Evolutionary conservation across 169 alveolate species (phyloP), one percentile per base, ranked within the genome.

Genomic region (Neospora caninum): DNA sequence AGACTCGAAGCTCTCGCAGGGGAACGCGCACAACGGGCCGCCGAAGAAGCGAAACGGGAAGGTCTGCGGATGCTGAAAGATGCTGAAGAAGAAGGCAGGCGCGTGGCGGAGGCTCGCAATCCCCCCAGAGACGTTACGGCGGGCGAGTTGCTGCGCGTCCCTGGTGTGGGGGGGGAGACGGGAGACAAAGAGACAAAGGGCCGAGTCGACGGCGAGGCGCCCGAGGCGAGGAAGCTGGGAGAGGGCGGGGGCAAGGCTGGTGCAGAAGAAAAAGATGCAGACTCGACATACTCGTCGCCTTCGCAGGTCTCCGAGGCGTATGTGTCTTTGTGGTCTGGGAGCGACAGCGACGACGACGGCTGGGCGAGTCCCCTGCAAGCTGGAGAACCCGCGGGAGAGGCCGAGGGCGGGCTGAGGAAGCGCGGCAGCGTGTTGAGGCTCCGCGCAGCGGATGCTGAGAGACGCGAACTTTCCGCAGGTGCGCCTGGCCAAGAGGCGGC

Each of bases 261-360:
- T 2, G 34, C 34, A 69, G 39, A 69, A 69, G 39, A 69, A 69
- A 10, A 69, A 49, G 58, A 49, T 7, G 58, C 4, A 49, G 58
- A 49, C 58, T 49, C 58, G 13, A 13, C 45, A 16, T 78, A 78
- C 45, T 36, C 86, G 22, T 78, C 86, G 49, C 86, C 39, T 10
- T 78, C 86, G 49, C 49, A 78, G 10, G 86, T 78, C 29, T 78
- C 86, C 10, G 86, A 78, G 45, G 86, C 86, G 27, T 78, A 78
- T 78, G 41, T 78, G 43, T 78, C 86, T 25, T 9, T 78, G n/a
- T 78, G 86, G 86, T 78, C 86, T n/a, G 86, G 86, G 43, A 78
- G 86, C 45, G 86, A 38, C 49, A 78, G 86, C 86, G 86, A n/a
- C 39, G 42, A n/a, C 22, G 86, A 78, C 86, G 86, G 86, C 18